Percentiles rank a stretch among this genome's conserved stretches.
phyloP scores from a whole-genome alignment of 208 protist species.

The Crithidia sp. region DNA sequence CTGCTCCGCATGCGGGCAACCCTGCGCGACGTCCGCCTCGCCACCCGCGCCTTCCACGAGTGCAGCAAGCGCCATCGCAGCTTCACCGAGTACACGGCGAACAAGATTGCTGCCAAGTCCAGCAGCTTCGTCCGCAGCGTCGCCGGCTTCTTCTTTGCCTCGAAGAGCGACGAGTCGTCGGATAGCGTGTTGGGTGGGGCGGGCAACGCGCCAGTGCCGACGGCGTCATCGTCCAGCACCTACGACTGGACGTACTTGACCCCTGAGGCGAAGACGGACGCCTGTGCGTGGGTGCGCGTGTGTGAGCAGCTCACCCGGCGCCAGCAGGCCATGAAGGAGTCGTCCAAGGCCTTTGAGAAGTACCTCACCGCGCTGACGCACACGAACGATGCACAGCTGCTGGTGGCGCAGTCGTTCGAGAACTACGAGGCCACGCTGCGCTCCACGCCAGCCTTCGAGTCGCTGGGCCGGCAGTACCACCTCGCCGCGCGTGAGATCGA shows the following conservation, averaged over 20 bases:
- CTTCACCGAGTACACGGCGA: constrained; percentile 53
- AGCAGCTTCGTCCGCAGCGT: constrained; percentile 69
- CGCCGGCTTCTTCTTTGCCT: constrained; percentile 44
- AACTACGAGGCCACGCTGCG: constrained; percentile 32
- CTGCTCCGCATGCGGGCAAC: constrained; percentile 45
- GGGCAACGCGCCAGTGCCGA: constrained; percentile 16
- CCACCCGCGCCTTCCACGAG: constrained; percentile 46
- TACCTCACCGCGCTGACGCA: constrained; percentile 44
- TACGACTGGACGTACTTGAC: constrained; percentile 42
- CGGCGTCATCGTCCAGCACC: constrained; percentile 17
- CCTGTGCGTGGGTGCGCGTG: constrained; percentile 48
- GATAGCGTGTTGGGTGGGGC: constrained; percentile 14
- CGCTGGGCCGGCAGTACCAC: constrained; percentile 35
- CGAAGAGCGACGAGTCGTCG: constrained; percentile 24
- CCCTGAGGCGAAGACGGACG: constrained; percentile 29
- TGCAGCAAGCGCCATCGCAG: constrained; percentile 66
- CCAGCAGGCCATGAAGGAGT: constrained; percentile 47
- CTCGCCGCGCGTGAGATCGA: constrained; percentile 30
- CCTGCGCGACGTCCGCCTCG: constrained; percentile 49
- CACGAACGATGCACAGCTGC: constrained; percentile 29
- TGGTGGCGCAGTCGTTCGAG: constrained; percentile 54
- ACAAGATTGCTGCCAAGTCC: constrained; percentile 57
- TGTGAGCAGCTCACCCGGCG: constrained; percentile 46
- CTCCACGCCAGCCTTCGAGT: constrained; percentile 28
- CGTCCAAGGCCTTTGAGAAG: constrained; percentile 52